Base-by-base conservation (phyloP, 225 moss, liverwort and hornwort genomes). In the Straminergon stramineum region DNA sequence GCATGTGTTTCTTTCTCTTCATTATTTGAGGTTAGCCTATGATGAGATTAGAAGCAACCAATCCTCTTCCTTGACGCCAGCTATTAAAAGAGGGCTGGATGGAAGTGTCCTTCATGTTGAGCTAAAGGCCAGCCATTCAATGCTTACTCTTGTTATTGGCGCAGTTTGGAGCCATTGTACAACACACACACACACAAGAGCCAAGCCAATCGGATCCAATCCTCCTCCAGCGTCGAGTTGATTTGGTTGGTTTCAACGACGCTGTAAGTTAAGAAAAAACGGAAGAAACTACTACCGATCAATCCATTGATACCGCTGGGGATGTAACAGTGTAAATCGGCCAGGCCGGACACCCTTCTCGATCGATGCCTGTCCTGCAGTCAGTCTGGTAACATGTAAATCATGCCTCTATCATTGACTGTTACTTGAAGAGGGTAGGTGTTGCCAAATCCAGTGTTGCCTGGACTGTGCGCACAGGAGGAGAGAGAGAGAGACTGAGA, bases 391-490 rank as follows among this genome's bases (percentile, higher is more conserved):
- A 88, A 65, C 69, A 83, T 83, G 83, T 58, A 78, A 87, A 87
- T 90, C 87, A 87, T 90, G 69, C 69, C 75, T 84, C 90, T 69
- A 87, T 77, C 84, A 90, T 84, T 67, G 60, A 87, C 83, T 87
- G 90, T 87, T 83, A 84, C 87, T 90, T 84, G 87, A 87, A 76
- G 76, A 61, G 83, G 64, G 77, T 90, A 90, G 76, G 87, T 87
- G 48, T 87, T 53, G 78, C 60, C 53, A 80, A 69, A 87, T 68
- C 75, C 53, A 87, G 84, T 79, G 52, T 48, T 0, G 2, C 63
- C 43, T 76, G 56, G 2, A 48, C 43, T 76, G 56, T 26, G 69
- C 10, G 32, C 34, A 16, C 41, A 19, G 7, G 17, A 62, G n/a
- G 53, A 24, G 70, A 3, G 3, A 69, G 69, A 69, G n/a, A 51